Base-by-base conservation (phyloP, 192 early-diverging fungal species). In the Podochytrium sp. region DNA sequence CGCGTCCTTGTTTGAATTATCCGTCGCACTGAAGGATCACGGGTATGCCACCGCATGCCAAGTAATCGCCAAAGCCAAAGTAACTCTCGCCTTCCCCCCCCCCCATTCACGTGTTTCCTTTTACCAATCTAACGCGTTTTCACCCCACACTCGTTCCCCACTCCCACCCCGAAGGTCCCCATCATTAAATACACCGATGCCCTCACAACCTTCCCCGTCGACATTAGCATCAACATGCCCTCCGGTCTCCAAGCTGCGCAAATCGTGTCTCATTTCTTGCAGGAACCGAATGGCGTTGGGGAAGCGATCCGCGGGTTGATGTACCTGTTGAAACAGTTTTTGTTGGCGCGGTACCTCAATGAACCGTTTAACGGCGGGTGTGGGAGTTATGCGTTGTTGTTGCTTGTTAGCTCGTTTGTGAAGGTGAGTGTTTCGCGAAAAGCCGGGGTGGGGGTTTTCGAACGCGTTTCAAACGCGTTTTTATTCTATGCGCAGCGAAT, bases 331-430 rank as follows among this genome's bases (percentile, higher is more conserved):
- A 98, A 98, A 78, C 92, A 94, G 64, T 96, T 95, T 41, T 69
- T 99, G 43, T 77, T 81, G 42, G 82, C 92, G 60, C 81, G 91
- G 29, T 78, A 81, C 4, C 77, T 94, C 76, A 94, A 96, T 76
- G 95, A 97, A 73, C 93, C 95, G 12, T 94, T 88, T 58, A 88
- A 85, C 2, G 97, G 97, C 30, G 97, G 97, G 2, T 74, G 97
- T 59, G 94, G 95, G 16, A 91, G 91, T 29, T 98, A 95, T 71
- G 89, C 92, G 1, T 79, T 94, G 6, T 83, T 95, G 38, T 77
- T 91, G 14, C 69, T 97, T 75, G 90, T 92, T 0, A 85, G 90
- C 63, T 89, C 91, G 37, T 92, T 97, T 65, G 77, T 98, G 20
- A 94, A 90, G 81, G 89, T 90, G 76, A 71, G 65, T n/a, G n/a